Evolutionary conservation across 208 protist genomes (phyloP), one percentile per base, ranked within the genome.

Genomic region (Porcisia hertigi): DNA sequence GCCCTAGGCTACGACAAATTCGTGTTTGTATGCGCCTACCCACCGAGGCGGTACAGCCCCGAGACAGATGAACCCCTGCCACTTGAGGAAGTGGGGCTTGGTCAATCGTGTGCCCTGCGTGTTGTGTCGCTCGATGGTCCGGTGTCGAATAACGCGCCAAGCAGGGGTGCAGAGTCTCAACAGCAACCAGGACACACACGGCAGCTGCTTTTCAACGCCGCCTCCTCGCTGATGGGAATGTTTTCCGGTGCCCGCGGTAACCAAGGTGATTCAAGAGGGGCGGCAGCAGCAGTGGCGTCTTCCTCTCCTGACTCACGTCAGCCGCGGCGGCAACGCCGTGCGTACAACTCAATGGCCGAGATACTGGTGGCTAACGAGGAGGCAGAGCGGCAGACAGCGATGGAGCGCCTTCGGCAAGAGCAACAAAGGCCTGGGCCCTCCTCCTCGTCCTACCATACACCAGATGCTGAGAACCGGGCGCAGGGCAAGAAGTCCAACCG

Each of bases 1-100:
- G 58, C 74, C 0, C 58, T 93, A 0, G 83, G 79, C 9, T 69
- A 85, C 70, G 49, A 74, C 70, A 58, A 63, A 49, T 91, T 91
- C 74, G 39, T 85, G 60, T 93, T 96, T 77, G 90, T 88, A 3
- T 76, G 77, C 20, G 79, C 84, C 36, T 88, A 88, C 72, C 92
- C 92, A 34, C 73, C 82, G 1, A 85, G 69, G 58, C 83, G 79
- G n/a, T 87, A 87, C 76, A 84, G 73, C 64, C 36, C 59, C 0
- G 77, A 85, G 43, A 69, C 69, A 2, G 90, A 96, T 30, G 90
- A 94, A 73, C 59, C 57, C 34, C 34, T 58, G 41, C 58, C 83
- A 34, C 80, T 96, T 55, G 20, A 63, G 36, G 71, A 77, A 23
- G 45, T 96, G 23, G 88, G 79, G 0, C 71, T 96, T 6, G 41